A percentile compares a stretch with the other conserved stretches of the same genome.
These are phyloP conservation scores for Stephania yunnanensis DNA, from an alignment of 164 flowering plant species.

Conservation along the genomic window DNA sequence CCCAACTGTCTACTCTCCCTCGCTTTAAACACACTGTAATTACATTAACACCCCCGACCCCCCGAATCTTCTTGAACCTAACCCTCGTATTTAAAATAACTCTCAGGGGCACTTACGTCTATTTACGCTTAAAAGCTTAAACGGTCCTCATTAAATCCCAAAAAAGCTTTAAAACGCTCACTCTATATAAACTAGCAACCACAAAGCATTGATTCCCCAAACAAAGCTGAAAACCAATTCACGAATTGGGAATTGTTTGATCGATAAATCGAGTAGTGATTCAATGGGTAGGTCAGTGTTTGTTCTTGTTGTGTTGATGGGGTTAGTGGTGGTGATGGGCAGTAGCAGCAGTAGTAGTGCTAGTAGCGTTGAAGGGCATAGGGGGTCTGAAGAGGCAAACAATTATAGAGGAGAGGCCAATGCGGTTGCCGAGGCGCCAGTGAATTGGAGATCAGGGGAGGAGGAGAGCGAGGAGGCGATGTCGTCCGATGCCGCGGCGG, in stretches of 20 bases:
- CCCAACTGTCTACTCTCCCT: not conserved
- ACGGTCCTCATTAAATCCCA: too few species aligned
- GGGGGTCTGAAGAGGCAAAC: not conserved
- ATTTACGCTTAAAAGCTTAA: not conserved
- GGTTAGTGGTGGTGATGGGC: too few species aligned
- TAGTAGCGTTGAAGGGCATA: not conserved
- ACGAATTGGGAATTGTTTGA: not conserved
- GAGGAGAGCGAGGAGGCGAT: not conserved
- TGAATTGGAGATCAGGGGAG: not conserved
- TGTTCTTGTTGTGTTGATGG: too few species aligned
- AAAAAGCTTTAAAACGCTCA: not conserved
- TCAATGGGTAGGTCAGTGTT: too few species aligned
- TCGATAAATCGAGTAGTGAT: too few species aligned
- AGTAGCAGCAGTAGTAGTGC: too few species aligned
- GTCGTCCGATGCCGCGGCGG: constrained; percentile 8
- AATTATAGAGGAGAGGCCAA: not conserved
- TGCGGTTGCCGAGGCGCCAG: constrained; percentile 7
- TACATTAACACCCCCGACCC: not conserved
- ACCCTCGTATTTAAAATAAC: not conserved
- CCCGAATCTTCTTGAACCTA: not conserved
- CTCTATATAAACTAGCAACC: not conserved
- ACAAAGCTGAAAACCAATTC: not conserved
- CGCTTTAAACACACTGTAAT: not conserved
- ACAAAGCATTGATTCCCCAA: not conserved
- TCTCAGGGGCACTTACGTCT: not conserved